Evolutionary conservation across 208 protist species (phyloP).

Genomic region (Trypanosoma cruzi): DNA sequence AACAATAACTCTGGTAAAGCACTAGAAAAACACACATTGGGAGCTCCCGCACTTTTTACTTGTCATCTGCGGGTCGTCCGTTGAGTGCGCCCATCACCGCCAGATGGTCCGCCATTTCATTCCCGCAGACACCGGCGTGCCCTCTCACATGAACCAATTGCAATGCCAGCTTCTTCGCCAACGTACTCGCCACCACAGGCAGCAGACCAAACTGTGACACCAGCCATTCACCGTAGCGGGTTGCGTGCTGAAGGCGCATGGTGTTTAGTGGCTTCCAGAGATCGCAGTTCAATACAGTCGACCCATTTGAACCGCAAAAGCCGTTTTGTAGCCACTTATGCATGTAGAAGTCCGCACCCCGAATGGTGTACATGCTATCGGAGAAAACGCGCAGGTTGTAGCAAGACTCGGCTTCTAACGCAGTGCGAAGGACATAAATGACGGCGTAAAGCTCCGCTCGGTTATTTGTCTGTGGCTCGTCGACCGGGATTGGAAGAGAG

Average conservation of each 20-base stretch:
- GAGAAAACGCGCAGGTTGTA: conserved; percentile 59
- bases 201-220: conserved; percentile 6
- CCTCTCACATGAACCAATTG: conserved; percentile 68
- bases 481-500: conserved; percentile 44
- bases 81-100: conserved; percentile 46
- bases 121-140: conserved; percentile 68
- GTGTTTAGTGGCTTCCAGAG: conserved; percentile 57
- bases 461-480: conserved; percentile 86
- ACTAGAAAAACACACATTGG: neutral
- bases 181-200: neutral
- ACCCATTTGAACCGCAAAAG: conserved; percentile 44
- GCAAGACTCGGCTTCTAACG: conserved; percentile 38
- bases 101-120: conserved; percentile 58
- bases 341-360: conserved; percentile 56
- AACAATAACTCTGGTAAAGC: neutral
- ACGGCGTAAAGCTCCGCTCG: conserved; percentile 76
- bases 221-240: conserved; percentile 42
- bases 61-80: neutral
- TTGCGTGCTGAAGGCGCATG: conserved; percentile 50
- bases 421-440: conserved; percentile 69
- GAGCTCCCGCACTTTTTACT: neutral
- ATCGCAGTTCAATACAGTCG: conserved; percentile 63
- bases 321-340: conserved; percentile 57
- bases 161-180: conserved; percentile 14
- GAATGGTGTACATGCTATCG: conserved; percentile 81